These are phyloP conservation scores for Infundibulicybe gibba DNA, from an alignment of 768 basidiomycete genomes.

Conservation along the genomic window DNA sequence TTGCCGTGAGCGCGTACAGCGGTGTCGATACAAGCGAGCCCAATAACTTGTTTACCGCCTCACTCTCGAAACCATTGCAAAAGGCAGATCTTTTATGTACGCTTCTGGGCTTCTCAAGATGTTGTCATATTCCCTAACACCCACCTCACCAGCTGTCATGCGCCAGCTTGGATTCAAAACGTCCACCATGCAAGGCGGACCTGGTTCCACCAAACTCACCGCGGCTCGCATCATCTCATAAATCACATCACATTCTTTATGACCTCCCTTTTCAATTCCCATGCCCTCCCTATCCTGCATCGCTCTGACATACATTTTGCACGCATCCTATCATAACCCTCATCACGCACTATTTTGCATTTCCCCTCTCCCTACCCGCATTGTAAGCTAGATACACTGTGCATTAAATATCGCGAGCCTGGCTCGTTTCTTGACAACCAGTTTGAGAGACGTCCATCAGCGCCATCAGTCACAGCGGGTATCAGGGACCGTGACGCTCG, in stretches of 20 bases:
- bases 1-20: conserved; percentile 88
- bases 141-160: conserved; percentile 48
- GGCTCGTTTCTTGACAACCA: neutral
- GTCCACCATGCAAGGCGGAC: conserved; percentile 59
- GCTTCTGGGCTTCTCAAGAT: conserved; percentile 7
- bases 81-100: conserved; percentile 76
- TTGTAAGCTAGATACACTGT: conserved; percentile 46
- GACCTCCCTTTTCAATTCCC: conserved; percentile 18
- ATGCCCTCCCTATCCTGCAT: conserved; percentile 25
- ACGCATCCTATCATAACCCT: conserved; percentile 29
- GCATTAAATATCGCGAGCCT: conserved; percentile 16
- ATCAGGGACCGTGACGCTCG: too few relatives aligned
- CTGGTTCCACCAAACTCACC: conserved; percentile 49
- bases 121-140: conserved; percentile 4
- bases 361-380: conserved; percentile 29
- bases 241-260: conserved; percentile 24
- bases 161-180: conserved; percentile 91
- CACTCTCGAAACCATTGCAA: conserved; percentile 85
- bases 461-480: too few relatives aligned
- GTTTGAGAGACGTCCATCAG: too few relatives aligned
- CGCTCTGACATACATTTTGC: conserved; percentile 32
- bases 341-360: conserved; percentile 28
- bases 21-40: conserved; percentile 60
- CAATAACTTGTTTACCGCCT: conserved; percentile 73
- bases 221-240: conserved; percentile 34